A percentile compares a stretch with the other conserved stretches of the same genome.
Conservation (phyloP, 148 eudicot species). For the Polygonum aviculare region DNA sequence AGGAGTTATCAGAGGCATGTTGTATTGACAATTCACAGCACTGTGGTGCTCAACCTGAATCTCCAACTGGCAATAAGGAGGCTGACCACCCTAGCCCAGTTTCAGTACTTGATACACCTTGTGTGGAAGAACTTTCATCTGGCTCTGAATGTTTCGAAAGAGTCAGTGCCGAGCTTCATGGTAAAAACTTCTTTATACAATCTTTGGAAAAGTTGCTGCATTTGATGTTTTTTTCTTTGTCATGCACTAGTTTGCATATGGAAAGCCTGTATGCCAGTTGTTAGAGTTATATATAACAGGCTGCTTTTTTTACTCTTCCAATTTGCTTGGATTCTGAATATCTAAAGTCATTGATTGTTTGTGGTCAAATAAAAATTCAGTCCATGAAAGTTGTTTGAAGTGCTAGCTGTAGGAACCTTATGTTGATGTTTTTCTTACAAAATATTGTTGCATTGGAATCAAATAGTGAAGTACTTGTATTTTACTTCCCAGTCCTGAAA, state of each 20-base stretch:
- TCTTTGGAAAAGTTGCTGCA: not conserved
- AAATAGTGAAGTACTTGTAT: not conserved
- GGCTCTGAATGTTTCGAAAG: constrained; percentile 75
- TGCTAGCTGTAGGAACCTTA: not conserved
- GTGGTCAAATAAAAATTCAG: not conserved
- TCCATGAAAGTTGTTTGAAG: not conserved
- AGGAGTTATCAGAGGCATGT: constrained; percentile 30
- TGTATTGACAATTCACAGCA: constrained; percentile 22
- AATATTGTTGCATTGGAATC: not conserved
- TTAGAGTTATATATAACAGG: not conserved
- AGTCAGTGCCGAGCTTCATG: constrained; percentile 78
- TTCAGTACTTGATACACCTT: constrained; percentile 66
- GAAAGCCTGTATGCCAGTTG: not conserved
- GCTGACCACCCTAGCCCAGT: constrained; percentile 73
- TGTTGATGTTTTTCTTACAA: not conserved
- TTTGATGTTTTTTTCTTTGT: not conserved
- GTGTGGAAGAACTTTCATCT: constrained; percentile 61
- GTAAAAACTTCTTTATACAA: constrained; percentile 25
- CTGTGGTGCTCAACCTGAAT: constrained; percentile 42
- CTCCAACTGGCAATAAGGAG: constrained; percentile 61
- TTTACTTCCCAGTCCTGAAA: not conserved
- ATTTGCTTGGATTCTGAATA: not conserved
- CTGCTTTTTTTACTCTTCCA: not conserved
- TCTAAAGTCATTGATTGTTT: not conserved
- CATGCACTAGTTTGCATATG: not conserved